Evolutionary conservation across 306 rosid species (phyloP), one percentile per base, ranked within the genome.

Genomic region (Dalbergia oliveri): DNA sequence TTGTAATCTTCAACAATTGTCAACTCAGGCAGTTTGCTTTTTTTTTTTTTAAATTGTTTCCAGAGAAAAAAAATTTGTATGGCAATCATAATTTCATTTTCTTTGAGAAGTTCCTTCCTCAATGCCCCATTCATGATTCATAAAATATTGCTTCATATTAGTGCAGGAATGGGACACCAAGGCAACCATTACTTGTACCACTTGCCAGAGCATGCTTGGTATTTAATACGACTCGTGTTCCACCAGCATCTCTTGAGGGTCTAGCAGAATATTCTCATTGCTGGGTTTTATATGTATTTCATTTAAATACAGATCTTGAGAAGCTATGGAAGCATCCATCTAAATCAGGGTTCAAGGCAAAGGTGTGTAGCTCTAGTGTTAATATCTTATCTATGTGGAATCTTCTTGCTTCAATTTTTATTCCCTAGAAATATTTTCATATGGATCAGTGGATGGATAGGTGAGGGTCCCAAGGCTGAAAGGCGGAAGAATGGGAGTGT

Each of bases 101-200:
- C 56, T 34, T 68, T 4, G 18, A 58, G 18, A 50, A 65, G 5
- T 34, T 69, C 64, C 68, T 58, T 66, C 54, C 47, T 72, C 56
- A 45, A 63, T 84, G 62, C 35, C 34, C 37, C 73, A 43, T 56
- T 78, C 21, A 50, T 83, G 72, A 77, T 57, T 75, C 10, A 45
- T 80, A 80, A 82, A 31, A 49, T 3, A 33, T 73, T 69, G 33
- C 45, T 60, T 87, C n/a, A 65, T 31, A 54, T 41, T 81, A 39
- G 65, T 76, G 65, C 78, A 95, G 99, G 89, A 91, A 95, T 72
- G 99, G 99, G 43, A 93, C 99, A 11, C 99, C 99, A 3, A 88
- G 99, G 85, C 99, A 95, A 82, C 97, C 99, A 21, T 90, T 93
- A 74, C 84, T 95, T 67, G 99, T 93, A 41, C 98, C 99, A 44